Evolutionary conservation across 2,329 filamentous ascomycete species (phyloP).

Genomic region (Diaporthe amygdali): DNA sequence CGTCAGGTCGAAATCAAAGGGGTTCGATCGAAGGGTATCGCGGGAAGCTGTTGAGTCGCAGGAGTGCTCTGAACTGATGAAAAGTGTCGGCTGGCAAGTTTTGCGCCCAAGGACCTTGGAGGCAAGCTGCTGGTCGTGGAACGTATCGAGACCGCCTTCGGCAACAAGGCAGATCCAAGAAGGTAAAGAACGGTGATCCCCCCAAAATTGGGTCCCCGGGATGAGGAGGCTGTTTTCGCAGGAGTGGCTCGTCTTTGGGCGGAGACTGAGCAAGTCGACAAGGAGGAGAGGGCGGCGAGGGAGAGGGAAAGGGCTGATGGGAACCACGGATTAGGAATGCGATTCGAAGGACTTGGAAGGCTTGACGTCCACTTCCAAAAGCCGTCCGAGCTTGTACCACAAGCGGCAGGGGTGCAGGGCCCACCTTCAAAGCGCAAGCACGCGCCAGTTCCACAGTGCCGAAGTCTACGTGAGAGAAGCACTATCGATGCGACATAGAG

Average conservation of each 20-base stretch:
- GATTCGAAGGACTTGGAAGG: conserved; percentile 19
- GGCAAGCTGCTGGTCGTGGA: neutral
- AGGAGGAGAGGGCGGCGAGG: neutral
- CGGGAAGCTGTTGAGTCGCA: neutral
- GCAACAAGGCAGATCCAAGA: neutral
- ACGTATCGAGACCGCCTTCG: neutral
- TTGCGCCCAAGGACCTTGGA: conserved; percentile 16
- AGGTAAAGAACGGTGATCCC: conserved; percentile 8
- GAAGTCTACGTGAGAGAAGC: neutral
- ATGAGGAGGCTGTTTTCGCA: neutral
- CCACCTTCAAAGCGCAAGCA: neutral
- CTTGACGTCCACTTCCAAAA: conserved; percentile 13
- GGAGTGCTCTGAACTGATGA: neutral
- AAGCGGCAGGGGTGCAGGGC: conserved; percentile 3
- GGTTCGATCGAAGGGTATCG: neutral
- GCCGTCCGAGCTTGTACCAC: conserved; percentile 2
- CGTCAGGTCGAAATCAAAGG: neutral
- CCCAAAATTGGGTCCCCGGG: neutral
- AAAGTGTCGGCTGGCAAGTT: neutral
- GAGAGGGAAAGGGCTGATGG: conserved; percentile 19
- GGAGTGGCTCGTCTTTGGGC: neutral
- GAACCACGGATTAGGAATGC: conserved; percentile 23
- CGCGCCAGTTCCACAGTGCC: neutral
- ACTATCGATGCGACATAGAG: neutral
- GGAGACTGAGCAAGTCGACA: neutral